phyloP scores from a whole-genome alignment of 129 eudicot genomes.

The Saussurea involucrata region DNA sequence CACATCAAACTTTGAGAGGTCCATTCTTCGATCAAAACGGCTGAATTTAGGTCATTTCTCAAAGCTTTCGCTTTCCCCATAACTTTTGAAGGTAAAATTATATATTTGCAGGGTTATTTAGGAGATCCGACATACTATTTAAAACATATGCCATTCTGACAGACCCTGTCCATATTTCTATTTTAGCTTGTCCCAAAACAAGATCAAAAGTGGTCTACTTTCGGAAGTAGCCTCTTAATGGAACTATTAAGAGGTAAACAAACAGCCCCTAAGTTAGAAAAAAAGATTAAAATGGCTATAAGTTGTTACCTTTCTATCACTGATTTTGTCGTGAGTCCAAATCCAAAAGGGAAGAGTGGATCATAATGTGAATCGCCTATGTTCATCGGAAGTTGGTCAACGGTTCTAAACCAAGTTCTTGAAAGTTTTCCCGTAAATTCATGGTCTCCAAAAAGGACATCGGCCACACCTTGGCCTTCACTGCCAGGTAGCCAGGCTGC shows the following conservation, averaged over 20 bases:
- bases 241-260: too few relatives aligned
- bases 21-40: background rate
- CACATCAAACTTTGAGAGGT: background rate
- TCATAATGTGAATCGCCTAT: constrained; percentile 54
- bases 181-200: background rate
- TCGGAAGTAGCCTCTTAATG: too few relatives aligned
- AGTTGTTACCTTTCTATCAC: constrained; percentile 22
- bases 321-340: constrained; percentile 46
- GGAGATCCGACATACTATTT: too few relatives aligned
- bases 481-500: constrained; percentile 83
- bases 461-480: constrained; percentile 77
- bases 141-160: too few relatives aligned
- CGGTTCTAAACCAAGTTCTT: constrained; percentile 64
- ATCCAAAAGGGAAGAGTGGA: constrained; percentile 66
- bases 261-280: too few relatives aligned
- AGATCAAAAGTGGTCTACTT: background rate
- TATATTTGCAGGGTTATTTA: too few relatives aligned
- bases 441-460: constrained; percentile 65
- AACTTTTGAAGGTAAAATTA: background rate
- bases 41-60: background rate
- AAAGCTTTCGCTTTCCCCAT: background rate
- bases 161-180: background rate
- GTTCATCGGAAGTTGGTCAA: constrained; percentile 69
- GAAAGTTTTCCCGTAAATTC: constrained; percentile 56
- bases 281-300: background rate